A percentile compares a stretch with the other conserved stretches of the same genome.
Conservation (phyloP, 345 rosid genomes). For the Iberis pinnata region DNA sequence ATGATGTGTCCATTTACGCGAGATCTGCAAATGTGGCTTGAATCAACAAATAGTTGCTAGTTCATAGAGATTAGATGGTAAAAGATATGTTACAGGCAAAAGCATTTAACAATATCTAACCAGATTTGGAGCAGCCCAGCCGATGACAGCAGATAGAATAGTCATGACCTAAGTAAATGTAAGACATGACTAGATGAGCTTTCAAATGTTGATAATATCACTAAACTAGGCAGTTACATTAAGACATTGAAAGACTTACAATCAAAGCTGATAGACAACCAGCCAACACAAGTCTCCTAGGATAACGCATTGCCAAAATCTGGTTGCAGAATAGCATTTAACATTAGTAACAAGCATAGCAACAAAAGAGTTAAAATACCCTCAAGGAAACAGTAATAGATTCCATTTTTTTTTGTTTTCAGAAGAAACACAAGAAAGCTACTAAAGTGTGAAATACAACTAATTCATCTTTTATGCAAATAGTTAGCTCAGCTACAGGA, state of each 20-base stretch:
- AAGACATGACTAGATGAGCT: neutral
- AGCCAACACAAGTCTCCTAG: conserved; percentile 84
- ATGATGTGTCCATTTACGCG: conserved; percentile 89
- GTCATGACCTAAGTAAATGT: conserved; percentile 70
- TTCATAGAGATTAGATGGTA: neutral
- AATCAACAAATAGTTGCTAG: conserved; percentile 4
- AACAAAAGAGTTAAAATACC: neutral
- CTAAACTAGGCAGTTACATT: neutral
- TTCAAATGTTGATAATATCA: conserved; percentile 4
- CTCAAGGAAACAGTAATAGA: neutral
- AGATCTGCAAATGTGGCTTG: conserved; percentile 42
- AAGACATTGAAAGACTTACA: conserved; percentile 38
- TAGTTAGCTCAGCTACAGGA: no score
- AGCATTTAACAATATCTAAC: conserved; percentile 38
- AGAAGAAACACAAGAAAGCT: no score
- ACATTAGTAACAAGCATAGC: neutral
- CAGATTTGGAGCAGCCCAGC: conserved; percentile 95
- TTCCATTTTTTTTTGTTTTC: no score
- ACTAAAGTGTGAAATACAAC: no score
- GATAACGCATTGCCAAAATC: conserved; percentile 99
- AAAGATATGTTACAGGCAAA: neutral
- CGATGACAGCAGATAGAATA: conserved; percentile 68
- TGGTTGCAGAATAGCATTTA: conserved; percentile 17
- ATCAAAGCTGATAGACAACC: conserved; percentile 76
- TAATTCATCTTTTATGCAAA: no score